Conservation (phyloP, 179 eudicot species). For the Vitellaria paradoxa region DNA sequence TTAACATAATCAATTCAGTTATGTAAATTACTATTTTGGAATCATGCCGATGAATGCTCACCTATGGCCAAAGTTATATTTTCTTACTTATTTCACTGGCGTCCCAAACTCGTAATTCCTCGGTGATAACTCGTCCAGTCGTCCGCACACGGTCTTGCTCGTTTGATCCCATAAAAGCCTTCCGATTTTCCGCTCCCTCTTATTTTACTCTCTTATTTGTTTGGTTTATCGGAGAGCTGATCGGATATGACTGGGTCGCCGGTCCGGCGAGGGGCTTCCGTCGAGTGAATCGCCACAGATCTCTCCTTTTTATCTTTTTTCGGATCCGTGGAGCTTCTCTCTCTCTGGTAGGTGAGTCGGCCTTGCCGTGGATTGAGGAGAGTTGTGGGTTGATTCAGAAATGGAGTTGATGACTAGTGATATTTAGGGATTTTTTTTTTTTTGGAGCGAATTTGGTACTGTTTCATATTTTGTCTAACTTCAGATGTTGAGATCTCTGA, state of each 20-base stretch:
- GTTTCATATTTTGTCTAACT: constrained; percentile 6
- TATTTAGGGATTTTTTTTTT: neutral
- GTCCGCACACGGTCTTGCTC: too few relatives aligned
- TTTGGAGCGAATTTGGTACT: neutral
- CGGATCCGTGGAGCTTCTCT: constrained; percentile 12
- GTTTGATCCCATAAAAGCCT: too few relatives aligned
- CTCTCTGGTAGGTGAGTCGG: neutral
- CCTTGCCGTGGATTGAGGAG: neutral
- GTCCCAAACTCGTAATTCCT: too few relatives aligned
- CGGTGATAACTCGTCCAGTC: too few relatives aligned
- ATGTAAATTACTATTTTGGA: too few relatives aligned
- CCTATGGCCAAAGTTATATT: too few relatives aligned
- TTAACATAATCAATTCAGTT: too few relatives aligned
- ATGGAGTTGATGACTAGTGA: neutral
- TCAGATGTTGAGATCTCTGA: constrained; percentile 11
- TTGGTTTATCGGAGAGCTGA: neutral
- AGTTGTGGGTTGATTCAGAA: neutral
- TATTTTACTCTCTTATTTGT: too few relatives aligned
- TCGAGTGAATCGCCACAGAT: constrained; percentile 29
- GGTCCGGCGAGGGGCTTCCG: constrained; percentile 19
- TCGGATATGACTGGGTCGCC: constrained; percentile 12
- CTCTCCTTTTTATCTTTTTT: neutral
- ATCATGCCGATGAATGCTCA: too few relatives aligned
- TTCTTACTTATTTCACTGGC: too few relatives aligned
- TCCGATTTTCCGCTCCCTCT: too few relatives aligned